Percentiles rank a stretch among this genome's conserved stretches.
These are phyloP conservation scores for Talaromyces rugulosus DNA, from an alignment of 2,329 filamentous ascomycete species.

Conservation along the genomic window DNA sequence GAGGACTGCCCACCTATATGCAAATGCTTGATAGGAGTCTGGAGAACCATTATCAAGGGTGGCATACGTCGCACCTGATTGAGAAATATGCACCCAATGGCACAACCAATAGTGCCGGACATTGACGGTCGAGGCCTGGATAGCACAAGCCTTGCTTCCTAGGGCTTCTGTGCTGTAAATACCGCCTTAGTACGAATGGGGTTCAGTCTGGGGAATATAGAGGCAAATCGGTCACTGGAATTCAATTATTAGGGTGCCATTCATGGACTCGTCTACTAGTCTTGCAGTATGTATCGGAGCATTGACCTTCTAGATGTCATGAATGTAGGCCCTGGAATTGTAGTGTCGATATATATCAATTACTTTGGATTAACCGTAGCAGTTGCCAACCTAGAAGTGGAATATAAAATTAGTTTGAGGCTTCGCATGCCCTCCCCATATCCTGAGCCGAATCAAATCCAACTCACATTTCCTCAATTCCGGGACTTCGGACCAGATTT, in stretches of 20 bases:
- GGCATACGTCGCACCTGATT: neutral
- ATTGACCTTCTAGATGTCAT: too few relatives aligned
- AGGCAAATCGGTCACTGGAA: too few relatives aligned
- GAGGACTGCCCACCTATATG: conserved; percentile 2
- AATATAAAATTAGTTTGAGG: neutral
- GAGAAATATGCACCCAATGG: neutral
- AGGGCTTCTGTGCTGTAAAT: neutral
- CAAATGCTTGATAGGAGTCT: neutral
- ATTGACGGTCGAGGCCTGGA: neutral
- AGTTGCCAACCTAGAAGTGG: too few relatives aligned
- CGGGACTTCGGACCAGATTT: neutral
- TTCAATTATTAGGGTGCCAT: too few relatives aligned
- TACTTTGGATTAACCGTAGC: too few relatives aligned
- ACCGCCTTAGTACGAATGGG: neutral
- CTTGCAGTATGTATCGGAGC: too few relatives aligned
- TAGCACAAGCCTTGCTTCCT: neutral
- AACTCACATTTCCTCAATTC: neutral
- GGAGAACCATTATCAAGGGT: neutral
- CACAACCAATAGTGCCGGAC: neutral
- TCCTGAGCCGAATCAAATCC: neutral
- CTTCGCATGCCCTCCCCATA: neutral
- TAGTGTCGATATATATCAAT: too few relatives aligned
- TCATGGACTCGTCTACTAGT: too few relatives aligned
- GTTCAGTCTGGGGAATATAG: neutral
- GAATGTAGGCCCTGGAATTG: too few relatives aligned